Percentiles rank a stretch among this genome's conserved stretches.
Evolutionary conservation across 192 early-diverging fungal species (phyloP).

Genomic region (Glomus cerebriforme): DNA sequence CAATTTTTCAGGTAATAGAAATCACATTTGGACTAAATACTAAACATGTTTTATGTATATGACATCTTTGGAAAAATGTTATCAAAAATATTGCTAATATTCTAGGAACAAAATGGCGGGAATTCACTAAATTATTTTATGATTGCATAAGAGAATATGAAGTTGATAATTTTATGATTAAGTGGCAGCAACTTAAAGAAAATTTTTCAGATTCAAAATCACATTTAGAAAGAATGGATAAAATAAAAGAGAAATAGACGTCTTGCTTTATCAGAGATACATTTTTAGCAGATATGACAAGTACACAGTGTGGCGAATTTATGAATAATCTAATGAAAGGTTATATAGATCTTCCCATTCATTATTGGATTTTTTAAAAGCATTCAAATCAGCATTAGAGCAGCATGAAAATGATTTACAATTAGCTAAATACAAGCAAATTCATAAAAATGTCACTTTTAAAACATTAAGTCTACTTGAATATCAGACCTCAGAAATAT

Average conservation of each 20-base stretch:
- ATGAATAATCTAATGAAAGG: conserved; percentile 8
- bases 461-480: too few relatives aligned
- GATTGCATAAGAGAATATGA: not conserved
- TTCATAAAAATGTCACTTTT: too few relatives aligned
- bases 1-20: too few relatives aligned
- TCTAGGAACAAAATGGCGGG: not conserved
- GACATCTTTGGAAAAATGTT: not conserved
- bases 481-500: too few relatives aligned
- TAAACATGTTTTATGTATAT: not conserved
- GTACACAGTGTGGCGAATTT: not conserved
- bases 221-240: not conserved
- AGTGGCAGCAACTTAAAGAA: not conserved
- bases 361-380: too few relatives aligned
- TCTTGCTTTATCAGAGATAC: not conserved
- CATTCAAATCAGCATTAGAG: too few relatives aligned
- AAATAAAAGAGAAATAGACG: conserved; percentile 15
- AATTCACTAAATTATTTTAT: not conserved
- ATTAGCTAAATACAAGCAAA: too few relatives aligned
- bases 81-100: not conserved
- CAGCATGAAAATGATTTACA: too few relatives aligned
- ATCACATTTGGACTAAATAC: too few relatives aligned
- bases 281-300: conserved; percentile 14
- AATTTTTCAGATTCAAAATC: not conserved
- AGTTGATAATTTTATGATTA: not conserved
- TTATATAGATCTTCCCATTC: conserved; percentile 2